Base-by-base conservation (phyloP, 257 asterid species). In the Datura wrightii region DNA sequence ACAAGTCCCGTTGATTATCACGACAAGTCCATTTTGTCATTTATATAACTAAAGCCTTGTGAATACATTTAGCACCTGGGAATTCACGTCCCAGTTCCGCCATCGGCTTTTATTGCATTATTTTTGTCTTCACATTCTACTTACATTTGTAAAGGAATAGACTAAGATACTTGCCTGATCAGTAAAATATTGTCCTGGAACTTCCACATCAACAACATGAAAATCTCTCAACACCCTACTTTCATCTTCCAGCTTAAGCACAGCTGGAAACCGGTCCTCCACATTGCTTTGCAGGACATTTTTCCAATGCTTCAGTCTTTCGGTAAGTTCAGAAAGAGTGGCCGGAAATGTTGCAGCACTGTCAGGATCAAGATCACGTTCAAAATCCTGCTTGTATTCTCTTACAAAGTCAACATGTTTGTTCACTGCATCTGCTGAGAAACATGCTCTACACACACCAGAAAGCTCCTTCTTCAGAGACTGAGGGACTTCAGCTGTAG, bases 381-480 rank as follows among this genome's bases (percentile, higher is more conserved):
- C 99, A 89, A 97, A 97, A 67, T 95, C 98, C 87, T 91, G 98
- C 90, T 95, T 97, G 95, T 97, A 97, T 86, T 97, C 99, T 86
- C 97, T 91, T 86, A 97, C 99, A 83, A 95, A 97, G 19, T 97
- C 99, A 62, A 97, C 98, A 84, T 97, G 99, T 90, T 97, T 97
- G 90, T 95, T 97, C 88, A 97, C 99, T 60, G 98, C 99, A 91
- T 97, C 98, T 76, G 96, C 98, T 65, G 99, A 97, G 89, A 97
- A 97, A 87, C 98, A 97, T 86, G 99, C 99, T 86, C 97, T 93
- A 90, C 99, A 97, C 86, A 97, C 99, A 84, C 99, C 99, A 89
- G 99, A 97, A 66, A 97, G 99, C 93, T 97, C 99, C 88, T 97
- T 97, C 86, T 95, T 97, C 59, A 97, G 93, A 86, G 99, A 91